phyloP scores from a whole-genome alignment of 805 yeast species.

The Pichia exigua region DNA sequence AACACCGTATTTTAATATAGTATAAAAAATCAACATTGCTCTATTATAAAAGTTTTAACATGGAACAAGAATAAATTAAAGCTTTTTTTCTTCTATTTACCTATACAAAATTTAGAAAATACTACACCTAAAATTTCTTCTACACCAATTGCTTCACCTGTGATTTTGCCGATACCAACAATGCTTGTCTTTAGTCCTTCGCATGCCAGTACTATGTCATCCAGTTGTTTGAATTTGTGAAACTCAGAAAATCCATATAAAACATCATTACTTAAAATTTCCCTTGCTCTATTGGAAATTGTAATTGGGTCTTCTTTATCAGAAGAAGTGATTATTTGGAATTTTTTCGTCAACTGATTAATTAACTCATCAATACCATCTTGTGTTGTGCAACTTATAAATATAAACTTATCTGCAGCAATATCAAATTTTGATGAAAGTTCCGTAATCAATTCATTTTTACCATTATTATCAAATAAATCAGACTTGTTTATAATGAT shows the following conservation, averaged over 20 bases:
- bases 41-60: not conserved
- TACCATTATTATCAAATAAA: slow-evolving; percentile 22
- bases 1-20: not conserved
- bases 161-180: slow-evolving; percentile 85
- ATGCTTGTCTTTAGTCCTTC: slow-evolving; percentile 68
- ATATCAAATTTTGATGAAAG: slow-evolving; percentile 23
- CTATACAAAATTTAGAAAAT: slow-evolving; percentile 88
- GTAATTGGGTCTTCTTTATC: slow-evolving; percentile 57
- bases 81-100: slow-evolving; percentile 45
- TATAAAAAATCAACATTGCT: not conserved
- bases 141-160: slow-evolving; percentile 81
- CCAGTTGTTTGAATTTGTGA: slow-evolving; percentile 36
- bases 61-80: too few relatives aligned
- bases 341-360: slow-evolving; percentile 33
- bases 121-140: slow-evolving; percentile 90
- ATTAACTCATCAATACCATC: slow-evolving; percentile 48
- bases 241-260: slow-evolving; percentile 67
- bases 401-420: slow-evolving; percentile 17
- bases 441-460: slow-evolving; percentile 15
- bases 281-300: slow-evolving; percentile 69
- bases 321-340: slow-evolving; percentile 41
- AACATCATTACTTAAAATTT: slow-evolving; percentile 68
- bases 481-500: slow-evolving; percentile 58
- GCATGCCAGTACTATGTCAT: slow-evolving; percentile 73
- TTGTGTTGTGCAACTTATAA: slow-evolving; percentile 53